These are phyloP conservation scores for Eucalyptus regnans DNA, from an alignment of 345 rosid genomes.

Conservation along the genomic window DNA sequence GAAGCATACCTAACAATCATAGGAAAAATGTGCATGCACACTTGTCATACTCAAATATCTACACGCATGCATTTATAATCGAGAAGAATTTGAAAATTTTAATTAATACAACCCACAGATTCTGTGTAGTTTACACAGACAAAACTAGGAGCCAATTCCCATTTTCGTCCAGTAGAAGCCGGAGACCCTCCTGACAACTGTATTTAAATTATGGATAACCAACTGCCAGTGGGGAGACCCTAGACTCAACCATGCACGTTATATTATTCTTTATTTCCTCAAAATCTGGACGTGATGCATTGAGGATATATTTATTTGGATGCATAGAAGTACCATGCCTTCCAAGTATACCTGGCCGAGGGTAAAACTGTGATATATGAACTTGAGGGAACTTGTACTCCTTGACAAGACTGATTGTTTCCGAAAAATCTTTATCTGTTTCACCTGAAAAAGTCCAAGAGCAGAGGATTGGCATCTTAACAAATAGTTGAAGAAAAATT, in stretches of 20 bases:
- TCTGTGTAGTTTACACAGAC: not conserved
- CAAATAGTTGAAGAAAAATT: not conserved
- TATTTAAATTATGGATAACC: not conserved
- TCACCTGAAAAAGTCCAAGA: slow-evolving; percentile 47
- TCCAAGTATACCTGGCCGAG: slow-evolving; percentile 60
- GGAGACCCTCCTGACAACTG: not conserved
- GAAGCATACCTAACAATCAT: not conserved
- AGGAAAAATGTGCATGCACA: not conserved
- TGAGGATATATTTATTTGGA: not conserved
- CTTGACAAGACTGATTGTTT: slow-evolving; percentile 62
- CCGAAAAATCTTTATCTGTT: slow-evolving; percentile 77
- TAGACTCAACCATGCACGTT: not conserved
- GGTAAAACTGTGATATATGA: slow-evolving; percentile 97
- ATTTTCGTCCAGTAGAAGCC: not conserved
- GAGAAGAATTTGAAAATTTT: not conserved
- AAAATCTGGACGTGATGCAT: not conserved
- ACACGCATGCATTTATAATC: not conserved
- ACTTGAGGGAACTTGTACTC: slow-evolving; percentile 81
- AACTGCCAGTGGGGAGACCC: not conserved
- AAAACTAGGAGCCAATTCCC: not conserved
- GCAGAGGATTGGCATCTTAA: not conserved
- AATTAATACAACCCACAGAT: not conserved
- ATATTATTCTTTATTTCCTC: not conserved
- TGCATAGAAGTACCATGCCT: not conserved
- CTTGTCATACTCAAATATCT: not conserved